Conservation (phyloP, 331 rosid genomes). For the Telfairia occidentalis region DNA sequence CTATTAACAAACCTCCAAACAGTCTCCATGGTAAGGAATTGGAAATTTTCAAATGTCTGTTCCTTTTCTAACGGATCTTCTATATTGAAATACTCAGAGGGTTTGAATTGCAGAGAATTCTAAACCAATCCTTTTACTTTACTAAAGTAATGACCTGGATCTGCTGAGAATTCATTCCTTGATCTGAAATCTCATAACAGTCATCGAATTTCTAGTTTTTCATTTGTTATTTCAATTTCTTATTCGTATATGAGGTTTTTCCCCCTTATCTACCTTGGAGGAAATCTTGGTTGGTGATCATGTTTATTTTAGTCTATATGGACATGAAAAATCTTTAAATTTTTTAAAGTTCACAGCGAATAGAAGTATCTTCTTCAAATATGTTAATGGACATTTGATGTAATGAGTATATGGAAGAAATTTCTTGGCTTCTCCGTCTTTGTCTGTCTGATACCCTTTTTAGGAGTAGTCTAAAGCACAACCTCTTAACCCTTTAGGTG, state of each 20-base stretch:
- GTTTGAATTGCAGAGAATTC: background rate
- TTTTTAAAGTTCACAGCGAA: background rate
- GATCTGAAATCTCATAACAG: background rate
- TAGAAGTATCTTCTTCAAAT: background rate
- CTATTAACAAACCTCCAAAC: slow-evolving; percentile 78
- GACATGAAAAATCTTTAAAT: background rate
- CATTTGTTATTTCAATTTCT: background rate
- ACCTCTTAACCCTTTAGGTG: slow-evolving; percentile 36
- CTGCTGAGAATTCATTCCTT: slow-evolving; percentile 3
- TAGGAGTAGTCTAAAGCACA: background rate
- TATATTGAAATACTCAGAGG: background rate
- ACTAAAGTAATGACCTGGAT: background rate
- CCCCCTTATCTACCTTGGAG: background rate
- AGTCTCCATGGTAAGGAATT: slow-evolving; percentile 78
- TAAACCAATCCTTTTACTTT: background rate
- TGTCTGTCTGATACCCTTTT: background rate
- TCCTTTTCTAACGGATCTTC: background rate
- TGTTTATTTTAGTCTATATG: background rate
- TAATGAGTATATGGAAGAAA: background rate
- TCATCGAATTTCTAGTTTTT: background rate
- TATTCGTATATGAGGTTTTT: background rate
- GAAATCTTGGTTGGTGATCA: background rate
- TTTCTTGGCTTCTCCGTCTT: background rate
- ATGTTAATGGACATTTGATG: background rate
- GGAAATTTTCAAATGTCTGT: background rate